phyloP scores from a whole-genome alignment of 2,329 filamentous ascomycete species.

The Fusarium liriodendri region DNA sequence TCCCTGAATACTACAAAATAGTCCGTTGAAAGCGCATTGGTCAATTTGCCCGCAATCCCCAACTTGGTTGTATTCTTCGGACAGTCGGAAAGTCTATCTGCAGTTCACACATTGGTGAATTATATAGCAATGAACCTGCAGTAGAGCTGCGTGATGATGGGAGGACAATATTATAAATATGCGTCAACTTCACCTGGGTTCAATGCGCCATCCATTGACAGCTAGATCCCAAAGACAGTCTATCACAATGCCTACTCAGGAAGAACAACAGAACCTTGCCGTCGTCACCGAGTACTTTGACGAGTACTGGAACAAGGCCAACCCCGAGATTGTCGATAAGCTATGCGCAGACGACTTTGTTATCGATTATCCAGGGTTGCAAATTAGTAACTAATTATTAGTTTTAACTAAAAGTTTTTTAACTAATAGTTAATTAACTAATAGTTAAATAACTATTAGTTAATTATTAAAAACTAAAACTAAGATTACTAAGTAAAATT shows the following conservation, averaged over 20 bases:
- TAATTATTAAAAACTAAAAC: too few species aligned
- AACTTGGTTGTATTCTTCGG: neutral
- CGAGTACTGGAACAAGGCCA: neutral
- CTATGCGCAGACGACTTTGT: neutral
- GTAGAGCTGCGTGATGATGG: neutral
- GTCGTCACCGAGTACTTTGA: neutral
- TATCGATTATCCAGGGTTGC: too few species aligned
- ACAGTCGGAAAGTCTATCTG: neutral
- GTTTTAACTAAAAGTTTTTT: too few species aligned
- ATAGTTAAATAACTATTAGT: too few species aligned
- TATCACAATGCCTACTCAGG: neutral
- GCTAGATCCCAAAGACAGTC: neutral
- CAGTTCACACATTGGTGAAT: neutral
- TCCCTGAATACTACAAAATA: neutral
- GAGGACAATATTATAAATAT: neutral
- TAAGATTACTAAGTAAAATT: too few species aligned
- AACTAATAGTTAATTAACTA: too few species aligned
- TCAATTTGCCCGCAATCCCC: neutral
- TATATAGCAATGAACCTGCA: neutral
- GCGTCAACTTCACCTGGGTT: neutral
- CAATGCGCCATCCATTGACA: neutral
- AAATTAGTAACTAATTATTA: too few species aligned
- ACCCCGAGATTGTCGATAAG: neutral
- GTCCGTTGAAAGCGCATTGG: neutral
- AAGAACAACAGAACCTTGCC: neutral